A percentile compares a stretch with the other conserved stretches of the same genome.
Evolutionary conservation across 129 eudicot species (phyloP).

Genomic region (Silybum marianum): DNA sequence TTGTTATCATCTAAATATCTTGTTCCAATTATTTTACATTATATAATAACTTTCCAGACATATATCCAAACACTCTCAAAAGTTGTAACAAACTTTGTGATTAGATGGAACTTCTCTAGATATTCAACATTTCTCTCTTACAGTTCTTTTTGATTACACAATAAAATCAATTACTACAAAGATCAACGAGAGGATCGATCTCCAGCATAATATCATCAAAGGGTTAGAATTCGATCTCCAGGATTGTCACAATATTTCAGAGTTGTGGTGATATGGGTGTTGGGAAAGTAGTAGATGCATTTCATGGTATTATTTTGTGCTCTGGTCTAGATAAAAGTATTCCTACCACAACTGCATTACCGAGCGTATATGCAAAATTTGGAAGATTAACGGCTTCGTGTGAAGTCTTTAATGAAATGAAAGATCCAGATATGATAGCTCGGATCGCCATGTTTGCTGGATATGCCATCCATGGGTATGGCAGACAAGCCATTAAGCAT

Average conservation of each 20-base stretch:
- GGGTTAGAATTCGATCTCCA: not conserved
- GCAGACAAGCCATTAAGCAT: conserved; percentile 42
- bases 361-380: conserved; percentile 42
- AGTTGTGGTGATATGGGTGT: conserved; percentile 46
- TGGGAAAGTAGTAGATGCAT: conserved; percentile 37
- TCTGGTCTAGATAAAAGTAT: conserved; percentile 37
- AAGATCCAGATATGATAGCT: conserved; percentile 47
- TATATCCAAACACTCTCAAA: too few species aligned
- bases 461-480: conserved; percentile 53
- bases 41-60: too few species aligned
- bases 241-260: conserved; percentile 46
- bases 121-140: too few species aligned
- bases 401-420: conserved; percentile 37
- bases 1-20: too few species aligned
- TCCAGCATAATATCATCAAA: too few species aligned
- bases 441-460: conserved; percentile 46
- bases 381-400: conserved; percentile 41
- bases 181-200: too few species aligned
- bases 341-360: conserved; percentile 33
- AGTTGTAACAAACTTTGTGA: too few species aligned
- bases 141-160: too few species aligned
- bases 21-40: too few species aligned
- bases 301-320: conserved; percentile 42
- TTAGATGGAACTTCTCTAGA: too few species aligned
- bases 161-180: too few species aligned